Base-by-base conservation (phyloP, 352 stramenopile genomes). In the Stramenopiles sp. region DNA sequence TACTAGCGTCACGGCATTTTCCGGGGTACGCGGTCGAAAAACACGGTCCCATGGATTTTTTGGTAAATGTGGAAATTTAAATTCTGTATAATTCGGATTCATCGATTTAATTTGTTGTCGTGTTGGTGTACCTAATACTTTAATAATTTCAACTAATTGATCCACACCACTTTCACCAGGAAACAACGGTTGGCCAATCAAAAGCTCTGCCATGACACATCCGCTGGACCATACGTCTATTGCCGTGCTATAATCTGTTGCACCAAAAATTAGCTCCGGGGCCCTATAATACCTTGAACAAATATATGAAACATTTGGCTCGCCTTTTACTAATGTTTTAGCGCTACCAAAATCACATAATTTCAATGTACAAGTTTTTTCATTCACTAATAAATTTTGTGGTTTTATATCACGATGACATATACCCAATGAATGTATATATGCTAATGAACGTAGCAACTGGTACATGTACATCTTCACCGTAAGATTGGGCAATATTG, bases 31-130 rank as follows among this genome's bases (percentile, higher is more conserved):
- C 79, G 89, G 96, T 43, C 91, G 91, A 81, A 97, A 97, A 78
- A 98, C 94, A 84, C 98, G 97, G 82, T 93, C 93, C 94, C 94
- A 99, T 78, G 95, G 95, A 83, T 98, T 95, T 23, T 92, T 94
- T 83, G 97, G 96, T 87, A 99, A 99, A 82, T 98, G 94, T 31
- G 96, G 96, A 83, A 99, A 99, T 84, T 99, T 98, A 84, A 99
- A 99, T 85, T 98, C 95, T 53, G 95, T 98, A 85, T 99, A 99
- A 84, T 98, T 98, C 1, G 94, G 95, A 84, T 99, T 99, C 96
- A 99, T 99, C 29, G 91, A 90, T 81, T 93, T 86, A 63, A 99
- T 98, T 85, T 99, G 94, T 83, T 99, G 94, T 63, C 94, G 88
- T 79, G 97, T 97, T 1, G 96, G 96, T 31, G 96, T 99, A 38